Evolutionary conservation across 2,329 filamentous ascomycete genomes (phyloP), one percentile per base, ranked within the genome.

Genomic region (Xylaria sp.): DNA sequence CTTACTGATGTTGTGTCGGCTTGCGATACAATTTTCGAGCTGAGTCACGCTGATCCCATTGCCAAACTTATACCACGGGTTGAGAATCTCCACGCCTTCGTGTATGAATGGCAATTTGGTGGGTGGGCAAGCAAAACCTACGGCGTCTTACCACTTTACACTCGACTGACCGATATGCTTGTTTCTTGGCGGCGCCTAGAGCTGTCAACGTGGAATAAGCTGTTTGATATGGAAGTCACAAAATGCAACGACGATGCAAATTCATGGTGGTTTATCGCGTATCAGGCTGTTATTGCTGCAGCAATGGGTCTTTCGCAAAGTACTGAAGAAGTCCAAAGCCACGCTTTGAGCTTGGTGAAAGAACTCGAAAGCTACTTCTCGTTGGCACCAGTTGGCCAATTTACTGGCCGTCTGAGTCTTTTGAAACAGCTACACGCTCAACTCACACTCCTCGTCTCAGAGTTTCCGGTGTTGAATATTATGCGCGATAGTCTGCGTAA

Each of bases 221-320:
- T 99, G 2, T 91, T 99, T 69, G 93, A 97, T 73, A 89, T 92
- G 79, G 96, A 99, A 79, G 86, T 90, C 46, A 86, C 88, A 62
- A 94, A 92, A 75, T 94, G 91, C 74, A 85, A 90, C 25, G 88
- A 93, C 58, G 91, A 94, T 76, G 94, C 95, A 2, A 91, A 90
- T 75, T 91, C 92, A 18, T 99, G 96, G 96, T 99, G 94, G 91
- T 99, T 98, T 75, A 87, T 98, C 68, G 94, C 95, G 0, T 99
- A 98, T 76, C 94, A 98, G 80, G 93, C 91, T 4, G 89, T 97
- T 51, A 87, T 99, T 73, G 91, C 90, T 2, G 91, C 90, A 10
- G 92, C 94, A 0, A 84, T 93, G 63, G 86, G 88, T 23, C 86
- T 95, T 69, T 83, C 87, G 0, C 85, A 89, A 66, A 85, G 86